These are phyloP conservation scores for Geotrichum cucujoidarum DNA, from an alignment of 1,139 yeast species.

Conservation along the genomic window DNA sequence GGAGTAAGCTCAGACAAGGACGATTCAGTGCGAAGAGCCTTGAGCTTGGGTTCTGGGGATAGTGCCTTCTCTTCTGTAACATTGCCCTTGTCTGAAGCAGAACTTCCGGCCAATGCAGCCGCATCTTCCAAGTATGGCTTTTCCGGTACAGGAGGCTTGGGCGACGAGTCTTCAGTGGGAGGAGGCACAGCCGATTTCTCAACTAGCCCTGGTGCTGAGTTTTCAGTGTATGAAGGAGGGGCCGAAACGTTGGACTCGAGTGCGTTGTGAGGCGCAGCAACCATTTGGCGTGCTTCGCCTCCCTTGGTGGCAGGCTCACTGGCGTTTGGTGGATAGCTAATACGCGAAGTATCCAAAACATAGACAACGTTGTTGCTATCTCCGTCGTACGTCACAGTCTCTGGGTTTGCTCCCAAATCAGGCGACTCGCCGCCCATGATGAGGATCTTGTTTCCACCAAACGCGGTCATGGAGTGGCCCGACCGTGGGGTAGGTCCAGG, in stretches of 20 bases:
- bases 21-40: conserved; percentile 18
- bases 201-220: too few relatives aligned
- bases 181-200: too few relatives aligned
- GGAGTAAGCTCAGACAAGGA: conserved; percentile 25
- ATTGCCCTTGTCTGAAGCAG: not conserved
- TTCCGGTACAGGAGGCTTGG: too few relatives aligned
- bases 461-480: conserved; percentile 86
- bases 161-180: too few relatives aligned
- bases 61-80: conserved; percentile 9
- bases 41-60: not conserved
- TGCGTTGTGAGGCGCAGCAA: not conserved
- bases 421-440: conserved; percentile 84
- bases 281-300: not conserved
- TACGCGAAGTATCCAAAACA: conserved; percentile 40
- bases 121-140: too few relatives aligned
- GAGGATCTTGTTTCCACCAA: conserved; percentile 61
- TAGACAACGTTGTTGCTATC: conserved; percentile 35
- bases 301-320: not conserved
- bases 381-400: conserved; percentile 18
- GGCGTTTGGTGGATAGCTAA: conserved; percentile 35
- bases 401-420: conserved; percentile 27
- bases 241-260: too few relatives aligned
- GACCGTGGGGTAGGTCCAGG: conserved; percentile 82
- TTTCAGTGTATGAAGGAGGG: too few relatives aligned
- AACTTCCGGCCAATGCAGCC: too few relatives aligned